A percentile compares a stretch with the other conserved stretches of the same genome.
These are phyloP conservation scores for Seminavis robusta DNA, from an alignment of 108 stramenopile species.

Conservation along the genomic window DNA sequence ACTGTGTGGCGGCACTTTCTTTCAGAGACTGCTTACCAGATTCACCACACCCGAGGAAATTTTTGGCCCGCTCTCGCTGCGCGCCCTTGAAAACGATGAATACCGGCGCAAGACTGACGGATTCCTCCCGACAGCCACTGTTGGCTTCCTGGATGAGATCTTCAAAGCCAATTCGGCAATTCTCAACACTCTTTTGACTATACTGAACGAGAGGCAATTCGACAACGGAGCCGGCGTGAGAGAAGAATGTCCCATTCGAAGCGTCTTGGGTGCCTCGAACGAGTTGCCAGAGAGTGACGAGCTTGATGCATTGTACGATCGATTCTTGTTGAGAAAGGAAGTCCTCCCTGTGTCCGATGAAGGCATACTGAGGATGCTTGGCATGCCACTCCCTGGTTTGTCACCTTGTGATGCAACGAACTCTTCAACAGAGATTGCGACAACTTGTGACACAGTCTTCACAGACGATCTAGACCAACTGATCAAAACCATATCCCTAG, in stretches of 20 bases:
- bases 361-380: slow-evolving; percentile 50
- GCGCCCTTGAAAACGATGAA: slow-evolving; percentile 65
- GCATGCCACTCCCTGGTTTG: slow-evolving; percentile 28
- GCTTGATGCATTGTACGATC: slow-evolving; percentile 68
- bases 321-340: slow-evolving; percentile 65
- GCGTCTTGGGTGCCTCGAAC: slow-evolving; percentile 78
- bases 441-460: slow-evolving; percentile 5
- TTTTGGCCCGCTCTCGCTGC: slow-evolving; percentile 58
- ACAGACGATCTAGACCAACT: slow-evolving; percentile 31
- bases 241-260: slow-evolving; percentile 59
- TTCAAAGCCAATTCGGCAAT: slow-evolving; percentile 81
- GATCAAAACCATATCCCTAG: slow-evolving; percentile 22
- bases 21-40: slow-evolving; percentile 65
- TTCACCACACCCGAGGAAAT: slow-evolving; percentile 82
- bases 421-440: neutral
- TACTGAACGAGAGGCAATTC: slow-evolving; percentile 74
- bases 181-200: slow-evolving; percentile 72
- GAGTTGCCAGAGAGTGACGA: slow-evolving; percentile 74
- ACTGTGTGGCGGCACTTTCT: slow-evolving; percentile 64
- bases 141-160: slow-evolving; percentile 70
- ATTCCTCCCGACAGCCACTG: slow-evolving; percentile 55
- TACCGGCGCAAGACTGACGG: slow-evolving; percentile 63
- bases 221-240: slow-evolving; percentile 59
- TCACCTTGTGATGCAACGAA: slow-evolving; percentile 15
- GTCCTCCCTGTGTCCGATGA: slow-evolving; percentile 67